Conservation (phyloP, 768 basidiomycete genomes). For the Clavulina sp. region DNA sequence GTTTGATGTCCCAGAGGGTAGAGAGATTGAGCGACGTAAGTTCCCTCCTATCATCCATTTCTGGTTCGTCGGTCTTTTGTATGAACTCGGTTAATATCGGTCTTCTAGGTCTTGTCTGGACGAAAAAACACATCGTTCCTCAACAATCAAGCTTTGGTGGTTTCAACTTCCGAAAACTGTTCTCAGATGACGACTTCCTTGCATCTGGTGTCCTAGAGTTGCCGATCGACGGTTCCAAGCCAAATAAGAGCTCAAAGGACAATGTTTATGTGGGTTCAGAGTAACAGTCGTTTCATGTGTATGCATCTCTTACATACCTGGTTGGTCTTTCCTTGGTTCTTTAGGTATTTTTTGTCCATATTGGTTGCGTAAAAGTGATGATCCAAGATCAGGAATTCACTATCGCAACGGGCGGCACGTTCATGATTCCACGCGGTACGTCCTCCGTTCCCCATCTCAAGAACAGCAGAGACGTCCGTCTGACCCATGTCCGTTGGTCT, state of each 20-base stretch:
- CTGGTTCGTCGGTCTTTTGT: no score
- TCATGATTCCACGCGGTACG: conserved; percentile 78
- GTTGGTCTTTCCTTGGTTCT: not conserved
- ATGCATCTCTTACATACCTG: not conserved
- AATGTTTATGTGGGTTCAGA: conserved; percentile 64
- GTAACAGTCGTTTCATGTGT: not conserved
- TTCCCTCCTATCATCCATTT: no score
- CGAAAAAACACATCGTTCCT: no score
- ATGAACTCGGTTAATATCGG: no score
- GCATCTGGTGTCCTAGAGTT: conserved; percentile 79
- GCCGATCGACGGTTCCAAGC: conserved; percentile 64
- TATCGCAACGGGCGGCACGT: conserved; percentile 68
- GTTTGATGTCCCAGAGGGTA: conserved; percentile 40
- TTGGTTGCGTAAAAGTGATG: conserved; percentile 76
- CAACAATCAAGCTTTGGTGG: no score
- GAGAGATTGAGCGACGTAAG: conserved; percentile 58
- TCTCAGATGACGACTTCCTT: conserved; percentile 78
- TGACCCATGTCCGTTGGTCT: not conserved
- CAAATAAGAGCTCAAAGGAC: conserved; percentile 76
- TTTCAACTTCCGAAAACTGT: conserved; percentile 84
- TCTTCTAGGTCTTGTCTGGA: no score
- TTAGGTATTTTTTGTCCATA: conserved; percentile 63
- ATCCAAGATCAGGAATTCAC: conserved; percentile 66
- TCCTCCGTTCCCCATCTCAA: not conserved
- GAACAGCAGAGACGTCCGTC: not conserved